Evolutionary conservation across 139 green algal species (phyloP), one percentile per base, ranked within the genome.

Genomic region (Ettlia oleoabundans): DNA sequence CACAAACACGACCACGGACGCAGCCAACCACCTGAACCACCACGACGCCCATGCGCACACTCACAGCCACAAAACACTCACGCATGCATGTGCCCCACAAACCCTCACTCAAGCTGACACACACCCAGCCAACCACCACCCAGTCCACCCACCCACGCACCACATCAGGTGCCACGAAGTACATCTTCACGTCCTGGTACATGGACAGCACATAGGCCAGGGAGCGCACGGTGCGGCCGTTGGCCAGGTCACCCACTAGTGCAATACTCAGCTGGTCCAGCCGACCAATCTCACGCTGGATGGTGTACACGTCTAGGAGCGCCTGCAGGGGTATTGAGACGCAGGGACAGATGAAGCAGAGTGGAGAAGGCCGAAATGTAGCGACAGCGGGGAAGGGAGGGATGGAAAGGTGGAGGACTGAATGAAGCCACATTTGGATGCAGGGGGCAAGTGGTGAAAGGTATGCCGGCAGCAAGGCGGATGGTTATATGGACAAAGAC

Each of bases 221-320:
- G 33, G 90, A 95, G 75, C 75, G 86, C 47, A 95, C 96, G 1
- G 97, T 99, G 42, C 97, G 89, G 19, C 97, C 97, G 85, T 99
- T 98, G 32, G 96, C 93, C 53, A 99, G 89, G 84, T 99, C 97
- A 22, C 97, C 97, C 35, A 99, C 93, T 86, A 99, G 93, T 38
- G 90, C 97, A 28, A 99, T 93, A 43, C 89, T 94, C 75, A 98
- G 90, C 75, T 94, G 86, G 55, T 98, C 89, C 58, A 98, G 86
- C 5, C 94, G 82, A 6, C 97, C 96, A 7, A 99, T 85, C 90
- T 99, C 97, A 21, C 93, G 93, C 66, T 94, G 85, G 82, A 99
- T 99, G 79, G 96, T 99, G 91, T 99, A 99, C 32, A 97, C 88
- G 84, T 99, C 97, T 40, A 99, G 90, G 70, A 99, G 90, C 1